phyloP scores from a whole-genome alignment of 352 stramenopile genomes.

The Sclerospora graminicola region DNA sequence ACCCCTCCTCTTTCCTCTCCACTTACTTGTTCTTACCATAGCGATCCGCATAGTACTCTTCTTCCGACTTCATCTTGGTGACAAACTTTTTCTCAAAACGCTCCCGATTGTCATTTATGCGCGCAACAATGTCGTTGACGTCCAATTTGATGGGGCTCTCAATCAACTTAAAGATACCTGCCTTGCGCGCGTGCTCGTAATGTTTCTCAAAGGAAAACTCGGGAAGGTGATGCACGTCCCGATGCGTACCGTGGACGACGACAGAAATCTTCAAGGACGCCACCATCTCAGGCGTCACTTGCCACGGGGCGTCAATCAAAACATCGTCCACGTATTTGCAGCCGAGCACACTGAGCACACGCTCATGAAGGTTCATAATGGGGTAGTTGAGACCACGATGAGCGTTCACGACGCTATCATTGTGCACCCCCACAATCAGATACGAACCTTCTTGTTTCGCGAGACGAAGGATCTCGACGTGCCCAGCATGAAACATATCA shows the following conservation, averaged over 20 bases:
- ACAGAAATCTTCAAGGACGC: conserved; percentile 78
- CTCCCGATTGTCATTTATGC: conserved; percentile 85
- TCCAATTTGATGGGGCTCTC: conserved; percentile 63
- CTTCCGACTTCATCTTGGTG: conserved; percentile 90
- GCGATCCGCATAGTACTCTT: conserved; percentile 88
- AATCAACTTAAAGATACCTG: conserved; percentile 78
- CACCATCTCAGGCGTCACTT: conserved; percentile 96
- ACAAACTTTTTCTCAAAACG: conserved; percentile 90
- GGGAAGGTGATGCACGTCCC: conserved; percentile 50
- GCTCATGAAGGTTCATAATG: conserved; percentile 98
- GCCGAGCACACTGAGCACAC: conserved; percentile 92
- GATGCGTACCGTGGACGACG: conserved; percentile 83
- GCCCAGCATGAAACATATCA: conserved; percentile 98
- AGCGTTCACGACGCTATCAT: conserved; percentile 88
- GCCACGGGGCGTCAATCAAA: conserved; percentile 94
- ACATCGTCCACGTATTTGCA: conserved; percentile 97
- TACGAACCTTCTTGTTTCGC: conserved; percentile 91
- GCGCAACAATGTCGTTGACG: conserved; percentile 81
- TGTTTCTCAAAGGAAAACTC: conserved; percentile 65
- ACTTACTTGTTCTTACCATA: conserved; percentile 60
- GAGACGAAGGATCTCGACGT: conserved; percentile 93
- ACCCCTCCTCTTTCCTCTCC: too few species aligned
- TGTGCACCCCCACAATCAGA: conserved; percentile 95
- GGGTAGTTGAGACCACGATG: conserved; percentile 89
- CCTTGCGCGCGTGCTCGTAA: conserved; percentile 68